Evolutionary conservation across 1,284 basidiomycete species (phyloP), one percentile per base, ranked within the genome.

Genomic region (Marasmius tenuissimus): DNA sequence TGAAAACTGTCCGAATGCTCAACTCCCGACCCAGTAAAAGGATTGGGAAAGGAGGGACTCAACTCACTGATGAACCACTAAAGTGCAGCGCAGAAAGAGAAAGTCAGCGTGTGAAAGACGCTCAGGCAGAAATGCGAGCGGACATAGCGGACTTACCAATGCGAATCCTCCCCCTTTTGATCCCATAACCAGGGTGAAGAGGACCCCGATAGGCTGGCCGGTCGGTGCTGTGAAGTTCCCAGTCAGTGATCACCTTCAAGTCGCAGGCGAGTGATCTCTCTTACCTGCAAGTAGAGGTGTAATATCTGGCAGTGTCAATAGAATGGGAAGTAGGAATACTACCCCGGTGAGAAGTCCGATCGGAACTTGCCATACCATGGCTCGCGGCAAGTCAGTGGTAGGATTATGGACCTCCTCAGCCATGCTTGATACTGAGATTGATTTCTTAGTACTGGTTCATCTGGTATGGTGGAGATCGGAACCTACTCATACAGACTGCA

Each of bases 341-440:
- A 88, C 77, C 0, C 86, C 85, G 1, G 76, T 76, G 4, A 82
- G 63, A 0, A 85, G 76, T 1, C 89, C 88, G 49, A 91, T 87
- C 3, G 85, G 81, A 35, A 91, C 80, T 0, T 88, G 85, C 61
- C 82, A 79, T 1, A 84, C 76, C 66, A 92, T 84, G 0, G 86
- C 86, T 34, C 72, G 73, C 0, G 88, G 89, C 6, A 88, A 79
- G 63, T 87, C 80, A 27, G 78, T 66, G 11, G 80, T 73, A 0
- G 89, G 86, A 37, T 82, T 73, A 37, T 83, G 82, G 8, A 89
- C 85, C 70, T 90, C 87, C 69, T 89, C 88, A 1, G 86, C 83
- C 81, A 86, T 85, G 65, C 79, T 85, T n/a, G 82, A 72, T 34
- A 85, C 84, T 85, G 52, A 49, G 9, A 53, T 14, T 35, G 47